A percentile compares a stretch with the other conserved stretches of the same genome.
Evolutionary conservation across 768 basidiomycete genomes (phyloP).

Genomic region (Tricholoma terreum): DNA sequence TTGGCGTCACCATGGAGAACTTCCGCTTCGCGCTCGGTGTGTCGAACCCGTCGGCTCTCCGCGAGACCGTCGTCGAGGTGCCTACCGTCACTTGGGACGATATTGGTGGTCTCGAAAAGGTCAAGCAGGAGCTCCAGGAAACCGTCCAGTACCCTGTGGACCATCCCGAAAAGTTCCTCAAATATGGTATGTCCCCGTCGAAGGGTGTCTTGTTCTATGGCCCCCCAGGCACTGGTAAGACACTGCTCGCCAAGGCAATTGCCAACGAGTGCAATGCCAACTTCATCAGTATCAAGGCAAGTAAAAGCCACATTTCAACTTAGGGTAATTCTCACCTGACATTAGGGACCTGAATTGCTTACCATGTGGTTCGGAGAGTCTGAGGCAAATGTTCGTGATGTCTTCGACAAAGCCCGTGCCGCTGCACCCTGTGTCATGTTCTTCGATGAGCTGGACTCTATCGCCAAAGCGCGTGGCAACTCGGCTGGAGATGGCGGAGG

Average conservation of each 20-base stretch:
- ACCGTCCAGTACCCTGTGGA: slow-evolving; percentile 99
- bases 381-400: slow-evolving; percentile 98
- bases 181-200: slow-evolving; percentile 99
- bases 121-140: slow-evolving; percentile 98
- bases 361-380: slow-evolving; percentile 99
- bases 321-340: slow-evolving; percentile 6
- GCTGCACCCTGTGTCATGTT: slow-evolving; percentile 99
- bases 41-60: slow-evolving; percentile 96
- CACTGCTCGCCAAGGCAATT: slow-evolving; percentile 96
- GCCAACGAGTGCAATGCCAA: slow-evolving; percentile 99
- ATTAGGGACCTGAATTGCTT: slow-evolving; percentile 88
- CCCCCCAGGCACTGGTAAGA: slow-evolving; percentile 99
- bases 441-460: slow-evolving; percentile 99
- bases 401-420: slow-evolving; percentile 99
- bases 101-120: slow-evolving; percentile 98
- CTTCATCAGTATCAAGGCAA: slow-evolving; percentile 97
- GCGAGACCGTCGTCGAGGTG: slow-evolving; percentile 99
- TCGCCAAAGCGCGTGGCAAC: slow-evolving; percentile 94
- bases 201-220: slow-evolving; percentile 99
- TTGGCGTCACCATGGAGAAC: slow-evolving; percentile 99
- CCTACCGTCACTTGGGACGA: slow-evolving; percentile 99
- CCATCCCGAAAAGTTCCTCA: slow-evolving; percentile 99
- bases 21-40: slow-evolving; percentile 98
- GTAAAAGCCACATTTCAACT: background rate
- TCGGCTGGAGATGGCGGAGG: slow-evolving; percentile 88